Base-by-base conservation (phyloP, 2,329 filamentous ascomycete species). In the Byssoonygena ceratinophila region DNA sequence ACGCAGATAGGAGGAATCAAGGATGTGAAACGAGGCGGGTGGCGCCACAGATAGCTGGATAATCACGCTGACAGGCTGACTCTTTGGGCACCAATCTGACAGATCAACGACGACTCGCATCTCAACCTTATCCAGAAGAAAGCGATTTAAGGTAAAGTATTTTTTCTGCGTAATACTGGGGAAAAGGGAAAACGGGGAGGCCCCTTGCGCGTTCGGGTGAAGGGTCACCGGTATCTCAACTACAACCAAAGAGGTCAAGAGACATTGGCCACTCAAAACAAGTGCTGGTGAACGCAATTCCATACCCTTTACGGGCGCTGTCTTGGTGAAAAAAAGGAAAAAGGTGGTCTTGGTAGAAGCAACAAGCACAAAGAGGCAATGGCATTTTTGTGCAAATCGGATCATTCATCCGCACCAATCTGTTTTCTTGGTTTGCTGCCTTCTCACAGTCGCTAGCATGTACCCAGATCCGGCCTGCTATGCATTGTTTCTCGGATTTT, bases 51-150 rank as follows among this genome's bases (percentile, higher is more conserved):
- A 39, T 36, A 54, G 41, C 45, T 49, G 25, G 53, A 39, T 46
- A 40, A 25, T 29, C 32, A 41, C 37, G 39, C 12, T 29, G 40
- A 25, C 48, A 23, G 23, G 44, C 47, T 57, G 43, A 46, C 46
- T 37, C 12, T 52, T 57, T 57, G 55, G 55, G 55, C 55, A 57
- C 48, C 55, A 57, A 57, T 31, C 40, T 52, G 36, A 48, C 47
- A 46, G 44, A 51, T 54, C 52, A 51, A 34, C 31, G 37, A 27
- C 23, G 40, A 47, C 36, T 53, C 53, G 53, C 22, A 20, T 41
- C 36, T 37, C 36, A 7, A 23, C 34, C 32, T 36, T 29, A 41
- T 23, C 46, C 41, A 49, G 5, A 20, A 37, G 34, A 34, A 18
- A 16, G 32, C 27, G 22, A 32, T 23, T 31, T 25, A 31, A 16